Base-by-base conservation (phyloP, 2,329 filamentous ascomycete species). In the Emmonsiellopsis sp. region DNA sequence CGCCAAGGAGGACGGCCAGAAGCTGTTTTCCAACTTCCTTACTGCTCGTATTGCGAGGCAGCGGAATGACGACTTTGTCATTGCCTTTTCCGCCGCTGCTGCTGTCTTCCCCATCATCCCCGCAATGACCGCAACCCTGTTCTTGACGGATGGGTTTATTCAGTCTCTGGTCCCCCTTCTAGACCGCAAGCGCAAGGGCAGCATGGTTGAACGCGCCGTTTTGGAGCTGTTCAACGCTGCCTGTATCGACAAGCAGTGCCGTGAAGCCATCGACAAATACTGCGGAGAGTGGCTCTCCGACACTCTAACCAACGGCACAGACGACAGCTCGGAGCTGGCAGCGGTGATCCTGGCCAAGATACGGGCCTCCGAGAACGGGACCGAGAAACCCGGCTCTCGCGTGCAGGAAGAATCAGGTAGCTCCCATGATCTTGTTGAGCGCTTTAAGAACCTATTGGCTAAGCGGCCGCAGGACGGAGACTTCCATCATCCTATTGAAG, bases 21-120 rank as follows among this genome's bases (percentile, higher is more conserved):
- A 82, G 59, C 80, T 84, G 59, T 81, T 96, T 49, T 80, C 81
- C 5, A 79, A 80, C 5, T 92, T 93, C 67, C 87, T 96, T 66
- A 84, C 84, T 52, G 75, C 80, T 13, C 83, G 85, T 51, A 77
- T 95, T 13, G 73, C 80, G 60, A 83, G 85, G 58, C 84, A 84
- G 51, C 92, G 86, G 27, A 88, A 90, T 58, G 91, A 96, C 63
- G 88, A 95, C 68, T 82, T 94, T 60, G 88, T 95, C 52, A 78
- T 93, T 49, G 91, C 91, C 5, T 97, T 96, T 68, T 97, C 91
- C 51, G 90, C 91, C n/a, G 89, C 90, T 5, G 83, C 90, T 2
- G 83, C 85, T 21, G 82, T 94, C 7, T 98, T 98, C 66, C 91
- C 93, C 1, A 80, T 98, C 51, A 83, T 88, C 2, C 86, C 89